Conservation (phyloP, 352 stramenopile species). For the Albugo laibachii region DNA sequence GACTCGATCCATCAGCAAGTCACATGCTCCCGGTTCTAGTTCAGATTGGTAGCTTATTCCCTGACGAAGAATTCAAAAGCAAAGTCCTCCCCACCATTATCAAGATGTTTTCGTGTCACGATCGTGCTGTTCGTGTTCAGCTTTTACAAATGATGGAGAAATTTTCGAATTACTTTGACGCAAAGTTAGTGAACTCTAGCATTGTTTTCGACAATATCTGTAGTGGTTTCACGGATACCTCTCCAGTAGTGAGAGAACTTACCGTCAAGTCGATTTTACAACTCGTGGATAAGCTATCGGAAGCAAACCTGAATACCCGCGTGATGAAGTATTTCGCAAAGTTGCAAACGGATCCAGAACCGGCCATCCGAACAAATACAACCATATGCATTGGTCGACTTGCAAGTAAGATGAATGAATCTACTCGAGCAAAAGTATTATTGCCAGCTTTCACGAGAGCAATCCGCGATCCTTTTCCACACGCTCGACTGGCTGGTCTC, state of each 20-base stretch:
- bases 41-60: constrained; percentile 59
- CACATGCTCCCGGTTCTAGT: constrained; percentile 79
- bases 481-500: constrained; percentile 71
- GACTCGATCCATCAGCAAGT: constrained; percentile 66
- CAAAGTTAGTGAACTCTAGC: constrained; percentile 78
- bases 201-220: constrained; percentile 84
- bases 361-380: constrained; percentile 84
- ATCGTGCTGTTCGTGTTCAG: constrained; percentile 77
- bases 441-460: constrained; percentile 75
- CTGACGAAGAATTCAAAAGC: constrained; percentile 68
- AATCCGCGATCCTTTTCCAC: constrained; percentile 74
- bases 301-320: constrained; percentile 81
- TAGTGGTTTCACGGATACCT: constrained; percentile 80
- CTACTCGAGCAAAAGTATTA: constrained; percentile 74
- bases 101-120: constrained; percentile 83
- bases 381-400: constrained; percentile 86
- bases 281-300: constrained; percentile 78
- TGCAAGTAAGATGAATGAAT: constrained; percentile 64
- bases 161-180: constrained; percentile 76
- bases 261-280: constrained; percentile 86
- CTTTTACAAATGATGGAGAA: constrained; percentile 84
- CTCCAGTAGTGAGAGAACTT: constrained; percentile 73
- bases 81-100: constrained; percentile 77
- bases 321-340: constrained; percentile 87
- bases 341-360: constrained; percentile 72